phyloP scores from a whole-genome alignment of 768 basidiomycete genomes.

The Suillus discolor region DNA sequence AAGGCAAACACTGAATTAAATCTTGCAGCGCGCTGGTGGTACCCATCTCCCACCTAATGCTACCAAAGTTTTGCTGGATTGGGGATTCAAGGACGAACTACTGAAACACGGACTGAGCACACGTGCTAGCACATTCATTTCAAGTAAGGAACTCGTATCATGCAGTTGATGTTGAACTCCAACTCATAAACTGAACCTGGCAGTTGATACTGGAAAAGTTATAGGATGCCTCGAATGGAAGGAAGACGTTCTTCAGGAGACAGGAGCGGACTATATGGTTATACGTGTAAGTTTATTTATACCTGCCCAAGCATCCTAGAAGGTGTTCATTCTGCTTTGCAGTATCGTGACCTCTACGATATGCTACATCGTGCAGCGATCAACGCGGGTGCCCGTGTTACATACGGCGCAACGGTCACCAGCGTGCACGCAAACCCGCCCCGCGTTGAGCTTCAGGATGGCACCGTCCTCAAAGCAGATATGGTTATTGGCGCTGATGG shows the following conservation, averaged over 20 bases:
- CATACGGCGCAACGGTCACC: conserved; percentile 43
- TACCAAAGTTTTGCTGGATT: conserved; percentile 56
- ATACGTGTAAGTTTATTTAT: conserved; percentile 42
- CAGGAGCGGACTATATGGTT: conserved; percentile 55
- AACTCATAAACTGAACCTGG: conserved; percentile 13
- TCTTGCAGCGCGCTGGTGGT: conserved; percentile 38
- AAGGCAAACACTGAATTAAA: background rate
- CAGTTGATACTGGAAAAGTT: conserved; percentile 46
- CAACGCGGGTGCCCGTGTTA: conserved; percentile 52
- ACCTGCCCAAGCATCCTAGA: background rate
- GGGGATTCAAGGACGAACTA: conserved; percentile 54
- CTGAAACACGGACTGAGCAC: conserved; percentile 32
- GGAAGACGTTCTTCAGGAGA: conserved; percentile 50
- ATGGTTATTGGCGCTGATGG: conserved; percentile 69
- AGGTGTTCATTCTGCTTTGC: conserved; percentile 11
- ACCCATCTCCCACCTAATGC: conserved; percentile 61
- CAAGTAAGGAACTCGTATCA: conserved; percentile 16
- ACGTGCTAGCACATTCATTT: conserved; percentile 27
- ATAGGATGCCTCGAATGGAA: conserved; percentile 52
- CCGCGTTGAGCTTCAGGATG: conserved; percentile 41
- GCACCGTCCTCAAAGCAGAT: conserved; percentile 51
- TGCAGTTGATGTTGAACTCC: background rate
- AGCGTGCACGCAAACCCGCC: conserved; percentile 35
- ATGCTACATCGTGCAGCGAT: conserved; percentile 50
- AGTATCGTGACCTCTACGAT: conserved; percentile 58